Conservation (phyloP, 2,329 filamentous ascomycete genomes). For the Claviceps humidiphila region DNA sequence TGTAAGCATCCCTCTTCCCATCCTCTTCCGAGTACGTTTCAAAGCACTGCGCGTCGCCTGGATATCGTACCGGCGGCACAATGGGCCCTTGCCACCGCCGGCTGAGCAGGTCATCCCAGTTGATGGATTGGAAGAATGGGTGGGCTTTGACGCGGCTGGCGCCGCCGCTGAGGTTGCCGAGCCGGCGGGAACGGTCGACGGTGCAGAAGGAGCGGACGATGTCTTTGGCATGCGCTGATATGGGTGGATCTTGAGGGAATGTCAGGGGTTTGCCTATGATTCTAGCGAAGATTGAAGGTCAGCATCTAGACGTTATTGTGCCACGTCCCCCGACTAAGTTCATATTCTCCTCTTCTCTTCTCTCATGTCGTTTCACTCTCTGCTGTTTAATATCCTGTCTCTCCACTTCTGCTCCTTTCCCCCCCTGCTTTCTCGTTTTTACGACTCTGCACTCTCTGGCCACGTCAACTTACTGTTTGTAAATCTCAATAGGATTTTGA, state of each 20-base stretch:
- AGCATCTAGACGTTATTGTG: neutral
- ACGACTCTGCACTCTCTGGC: neutral
- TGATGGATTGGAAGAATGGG: slow-evolving; percentile 58
- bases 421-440: too few species aligned
- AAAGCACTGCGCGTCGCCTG: slow-evolving; percentile 69
- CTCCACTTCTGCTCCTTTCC: too few species aligned
- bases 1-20: slow-evolving; percentile 50
- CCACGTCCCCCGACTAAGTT: too few species aligned
- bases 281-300: slow-evolving; percentile 25
- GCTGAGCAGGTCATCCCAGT: slow-evolving; percentile 61
- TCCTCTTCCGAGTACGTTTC: slow-evolving; percentile 73
- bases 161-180: slow-evolving; percentile 68
- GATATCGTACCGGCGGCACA: slow-evolving; percentile 57
- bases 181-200: slow-evolving; percentile 61
- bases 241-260: slow-evolving; percentile 53
- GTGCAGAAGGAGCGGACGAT: slow-evolving; percentile 67
- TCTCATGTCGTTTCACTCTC: too few species aligned
- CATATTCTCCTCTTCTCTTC: neutral
- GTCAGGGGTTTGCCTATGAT: slow-evolving; percentile 67
- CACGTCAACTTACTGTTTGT: slow-evolving; percentile 48
- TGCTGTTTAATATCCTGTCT: too few species aligned
- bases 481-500: slow-evolving; percentile 75
- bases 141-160: slow-evolving; percentile 60
- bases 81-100: slow-evolving; percentile 57
- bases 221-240: slow-evolving; percentile 57